A percentile compares a stretch with the other conserved stretches of the same genome.
phyloP scores from a whole-genome alignment of 768 basidiomycete genomes.

The Heimioporus sp. region DNA sequence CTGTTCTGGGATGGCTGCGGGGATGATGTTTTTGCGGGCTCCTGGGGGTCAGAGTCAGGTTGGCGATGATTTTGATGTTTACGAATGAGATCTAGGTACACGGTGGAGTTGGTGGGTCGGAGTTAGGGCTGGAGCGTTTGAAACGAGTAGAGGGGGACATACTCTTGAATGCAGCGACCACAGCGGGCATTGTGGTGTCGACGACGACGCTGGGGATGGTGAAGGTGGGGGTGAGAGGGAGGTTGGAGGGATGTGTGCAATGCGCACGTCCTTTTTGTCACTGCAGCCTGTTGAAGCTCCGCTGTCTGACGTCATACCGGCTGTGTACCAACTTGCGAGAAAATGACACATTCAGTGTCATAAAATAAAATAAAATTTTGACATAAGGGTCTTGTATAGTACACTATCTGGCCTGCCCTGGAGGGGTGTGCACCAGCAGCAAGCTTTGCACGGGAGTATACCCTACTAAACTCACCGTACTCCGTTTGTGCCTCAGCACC shows the following conservation, averaged over 20 bases:
- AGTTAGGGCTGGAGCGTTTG: slow-evolving; percentile 10
- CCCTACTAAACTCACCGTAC: slow-evolving; percentile 60
- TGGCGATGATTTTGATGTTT: slow-evolving; percentile 65
- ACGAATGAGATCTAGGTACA: slow-evolving; percentile 65
- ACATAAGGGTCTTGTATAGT: too few relatives aligned
- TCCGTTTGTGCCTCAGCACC: slow-evolving; percentile 49
- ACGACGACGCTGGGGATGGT: slow-evolving; percentile 5
- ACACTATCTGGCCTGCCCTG: slow-evolving; percentile 24
- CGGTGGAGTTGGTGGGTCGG: slow-evolving; percentile 21
- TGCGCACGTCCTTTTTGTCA: slow-evolving; percentile 31
- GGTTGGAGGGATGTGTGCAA: slow-evolving; percentile 9
- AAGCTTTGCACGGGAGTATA: slow-evolving; percentile 77
- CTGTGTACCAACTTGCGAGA: slow-evolving; percentile 2
- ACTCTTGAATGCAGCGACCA: slow-evolving; percentile 92
- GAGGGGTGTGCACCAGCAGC: slow-evolving; percentile 69
- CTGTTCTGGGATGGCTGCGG: slow-evolving; percentile 27
- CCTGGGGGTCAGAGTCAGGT: slow-evolving; percentile 33
- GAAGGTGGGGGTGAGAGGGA: neutral
- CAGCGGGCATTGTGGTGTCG: slow-evolving; percentile 55
- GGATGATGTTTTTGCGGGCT: slow-evolving; percentile 9
- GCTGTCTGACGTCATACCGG: slow-evolving; percentile 32
- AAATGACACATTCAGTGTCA: neutral
- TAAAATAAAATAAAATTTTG: neutral
- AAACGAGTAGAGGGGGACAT: slow-evolving; percentile 20
- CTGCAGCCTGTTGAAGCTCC: slow-evolving; percentile 30